phyloP scores from a whole-genome alignment of 768 basidiomycete genomes.

The Tremella mesenterica region DNA sequence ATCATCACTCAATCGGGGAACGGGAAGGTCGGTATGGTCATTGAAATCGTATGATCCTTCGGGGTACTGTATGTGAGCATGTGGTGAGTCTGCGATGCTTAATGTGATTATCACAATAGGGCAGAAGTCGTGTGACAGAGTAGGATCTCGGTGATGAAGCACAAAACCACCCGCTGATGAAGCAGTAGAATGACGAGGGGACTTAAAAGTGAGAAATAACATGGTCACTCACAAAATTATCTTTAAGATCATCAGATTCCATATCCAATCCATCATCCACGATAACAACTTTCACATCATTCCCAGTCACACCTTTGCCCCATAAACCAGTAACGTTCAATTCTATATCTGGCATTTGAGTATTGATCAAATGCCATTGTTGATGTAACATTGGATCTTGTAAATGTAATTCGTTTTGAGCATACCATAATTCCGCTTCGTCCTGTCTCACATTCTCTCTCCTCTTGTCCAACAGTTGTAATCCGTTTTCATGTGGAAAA shows the following conservation, averaged over 20 bases:
- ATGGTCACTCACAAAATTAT: slow-evolving; percentile 70
- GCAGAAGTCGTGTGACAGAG: not conserved
- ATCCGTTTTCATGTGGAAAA: slow-evolving; percentile 2
- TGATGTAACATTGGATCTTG: slow-evolving; percentile 68
- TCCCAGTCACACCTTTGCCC: slow-evolving; percentile 81
- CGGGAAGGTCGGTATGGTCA: slow-evolving; percentile 77
- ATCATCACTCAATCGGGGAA: slow-evolving; percentile 79
- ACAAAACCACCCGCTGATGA: not conserved
- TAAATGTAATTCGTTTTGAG: slow-evolving; percentile 56
- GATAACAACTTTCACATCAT: slow-evolving; percentile 74
- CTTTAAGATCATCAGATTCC: slow-evolving; percentile 71
- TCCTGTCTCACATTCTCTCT: slow-evolving; percentile 2
- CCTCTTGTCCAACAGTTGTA: not conserved
- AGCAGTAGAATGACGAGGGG: not conserved
- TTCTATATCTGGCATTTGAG: slow-evolving; percentile 58
- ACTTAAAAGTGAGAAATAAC: not conserved
- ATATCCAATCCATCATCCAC: slow-evolving; percentile 96
- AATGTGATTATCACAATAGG: not conserved
- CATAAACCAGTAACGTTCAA: slow-evolving; percentile 92
- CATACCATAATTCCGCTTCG: slow-evolving; percentile 45
- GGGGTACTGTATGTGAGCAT: slow-evolving; percentile 54
- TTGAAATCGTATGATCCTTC: slow-evolving; percentile 93
- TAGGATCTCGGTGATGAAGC: not conserved
- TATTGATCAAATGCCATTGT: slow-evolving; percentile 95
- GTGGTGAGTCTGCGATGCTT: not conserved